Percentiles rank a stretch among this genome's conserved stretches.
Evolutionary conservation across 768 basidiomycete genomes (phyloP).

Genomic region (Gloeophyllum trabeum): DNA sequence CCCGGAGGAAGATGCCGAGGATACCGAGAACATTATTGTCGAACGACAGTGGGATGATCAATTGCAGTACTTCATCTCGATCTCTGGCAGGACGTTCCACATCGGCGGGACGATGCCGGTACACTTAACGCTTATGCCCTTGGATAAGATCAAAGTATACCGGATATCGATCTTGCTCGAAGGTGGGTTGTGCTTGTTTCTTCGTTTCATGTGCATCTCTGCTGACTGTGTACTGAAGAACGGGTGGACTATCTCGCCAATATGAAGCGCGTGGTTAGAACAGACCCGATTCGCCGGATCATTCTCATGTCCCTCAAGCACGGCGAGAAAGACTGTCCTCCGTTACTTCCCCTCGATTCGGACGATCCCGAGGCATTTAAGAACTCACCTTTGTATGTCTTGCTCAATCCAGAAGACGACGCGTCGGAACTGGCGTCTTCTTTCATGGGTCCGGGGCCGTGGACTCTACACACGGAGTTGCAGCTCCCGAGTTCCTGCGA

Average conservation of each 20-base stretch:
- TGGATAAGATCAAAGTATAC: constrained; percentile 76
- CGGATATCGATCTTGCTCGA: constrained; percentile 66
- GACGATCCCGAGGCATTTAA: constrained; percentile 52
- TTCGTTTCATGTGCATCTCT: background rate
- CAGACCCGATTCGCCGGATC: constrained; percentile 52
- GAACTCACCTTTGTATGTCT: constrained; percentile 52
- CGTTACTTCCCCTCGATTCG: constrained; percentile 71
- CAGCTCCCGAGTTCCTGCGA: constrained; percentile 56
- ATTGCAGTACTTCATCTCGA: constrained; percentile 66
- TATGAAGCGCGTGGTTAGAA: constrained; percentile 53
- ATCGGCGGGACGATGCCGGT: constrained; percentile 79
- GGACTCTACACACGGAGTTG: constrained; percentile 65
- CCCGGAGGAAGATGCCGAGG: constrained; percentile 85
- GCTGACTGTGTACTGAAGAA: constrained; percentile 34
- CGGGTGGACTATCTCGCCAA: constrained; percentile 72
- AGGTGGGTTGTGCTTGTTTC: constrained; percentile 34
- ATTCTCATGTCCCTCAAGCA: constrained; percentile 53
- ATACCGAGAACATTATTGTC: constrained; percentile 67
- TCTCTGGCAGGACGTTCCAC: constrained; percentile 67
- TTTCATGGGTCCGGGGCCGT: constrained; percentile 77
- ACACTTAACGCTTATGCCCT: constrained; percentile 69
- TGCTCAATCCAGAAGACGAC: constrained; percentile 38
- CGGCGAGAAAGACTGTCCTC: constrained; percentile 37
- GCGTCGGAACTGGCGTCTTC: constrained; percentile 44
- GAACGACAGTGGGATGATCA: constrained; percentile 90